phyloP scores from a whole-genome alignment of 2,329 filamentous ascomycete species.

The Rosellinia necatrix region DNA sequence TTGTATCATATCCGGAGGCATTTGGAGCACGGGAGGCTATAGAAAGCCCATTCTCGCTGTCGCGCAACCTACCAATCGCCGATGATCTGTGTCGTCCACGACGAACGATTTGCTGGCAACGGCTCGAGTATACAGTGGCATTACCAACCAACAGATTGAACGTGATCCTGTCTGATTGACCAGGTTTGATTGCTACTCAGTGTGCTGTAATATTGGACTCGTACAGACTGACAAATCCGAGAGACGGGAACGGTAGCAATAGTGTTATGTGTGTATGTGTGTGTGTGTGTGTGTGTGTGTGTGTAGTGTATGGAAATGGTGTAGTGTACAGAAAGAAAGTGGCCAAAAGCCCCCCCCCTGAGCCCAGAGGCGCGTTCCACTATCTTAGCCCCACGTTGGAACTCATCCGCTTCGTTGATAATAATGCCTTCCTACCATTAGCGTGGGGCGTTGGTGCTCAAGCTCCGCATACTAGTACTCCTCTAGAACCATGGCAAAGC shows the following conservation, averaged over 20 bases:
- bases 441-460: not conserved
- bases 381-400: no score
- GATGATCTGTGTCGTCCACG: conserved; percentile 2
- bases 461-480: no score
- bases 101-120: conserved; percentile 16
- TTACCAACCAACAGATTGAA: conserved; percentile 8
- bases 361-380: no score
- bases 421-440: not conserved
- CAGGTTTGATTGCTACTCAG: not conserved
- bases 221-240: conserved; percentile 17
- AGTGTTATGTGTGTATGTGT: not conserved
- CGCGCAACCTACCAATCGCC: conserved; percentile 15
- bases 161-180: conserved; percentile 10
- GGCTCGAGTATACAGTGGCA: conserved; percentile 3
- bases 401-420: not conserved
- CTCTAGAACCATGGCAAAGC: no score
- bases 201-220: conserved; percentile 1
- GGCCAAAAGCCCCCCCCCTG: no score
- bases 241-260: not conserved
- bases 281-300: not conserved
- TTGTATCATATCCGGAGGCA: conserved; percentile 8
- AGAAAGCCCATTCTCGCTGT: conserved; percentile 3
- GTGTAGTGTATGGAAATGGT: no score
- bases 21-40: conserved; percentile 3
- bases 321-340: no score